Base-by-base conservation (phyloP, 2,329 filamentous ascomycete species). In the Cladophialophora bantiana region DNA sequence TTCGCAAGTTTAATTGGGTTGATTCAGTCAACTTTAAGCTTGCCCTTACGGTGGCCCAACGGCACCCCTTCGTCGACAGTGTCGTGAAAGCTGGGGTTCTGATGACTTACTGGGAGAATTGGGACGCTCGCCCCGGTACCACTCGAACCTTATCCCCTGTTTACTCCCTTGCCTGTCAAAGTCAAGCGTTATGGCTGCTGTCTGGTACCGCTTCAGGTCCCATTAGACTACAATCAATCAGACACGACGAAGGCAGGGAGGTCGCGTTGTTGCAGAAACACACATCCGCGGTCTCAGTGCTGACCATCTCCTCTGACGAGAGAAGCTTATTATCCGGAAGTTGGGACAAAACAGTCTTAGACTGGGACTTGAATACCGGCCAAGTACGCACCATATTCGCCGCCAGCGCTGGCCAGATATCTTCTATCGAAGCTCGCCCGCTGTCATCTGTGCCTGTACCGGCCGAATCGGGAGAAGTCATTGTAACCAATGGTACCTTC, bases 71-170 rank as follows among this genome's bases (percentile, higher is more conserved):
- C 74, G 95, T 99, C 48, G 95, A 99, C 77, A 97, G 92, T 73
- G 95, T 99, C 52, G 92, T 93, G 64, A 99, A 99, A 79, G 94
- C 94, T 1, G 95, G 94, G 1, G 92, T 97, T 5, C 81, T 98
- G 58, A 89, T 97, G 86, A 96, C 92, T 59, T 99, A 99, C 78
- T 99, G 95, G 95, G 95, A 97, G 78, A 99, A 98, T 74, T 94
- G 97, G 77, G 94, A 99, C 76, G 87, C 88, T 1, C 79, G 80
- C 54, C 62, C 64, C 13, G 52, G 64, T 7, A 65, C 68, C 2
- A 63, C 64, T 6, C 60, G 62, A 12, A 45, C 62, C 26, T 74
- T 77, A 1, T 96, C 93, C 9, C 93, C 95, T 0, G 94, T 99
- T 0, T 99, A 99, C 78, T 96, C 94, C 6, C 83, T 99, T 32